Evolutionary conservation across 257 asterid genomes (phyloP), one percentile per base, ranked within the genome.

Genomic region (Ajuga chamaepitys): DNA sequence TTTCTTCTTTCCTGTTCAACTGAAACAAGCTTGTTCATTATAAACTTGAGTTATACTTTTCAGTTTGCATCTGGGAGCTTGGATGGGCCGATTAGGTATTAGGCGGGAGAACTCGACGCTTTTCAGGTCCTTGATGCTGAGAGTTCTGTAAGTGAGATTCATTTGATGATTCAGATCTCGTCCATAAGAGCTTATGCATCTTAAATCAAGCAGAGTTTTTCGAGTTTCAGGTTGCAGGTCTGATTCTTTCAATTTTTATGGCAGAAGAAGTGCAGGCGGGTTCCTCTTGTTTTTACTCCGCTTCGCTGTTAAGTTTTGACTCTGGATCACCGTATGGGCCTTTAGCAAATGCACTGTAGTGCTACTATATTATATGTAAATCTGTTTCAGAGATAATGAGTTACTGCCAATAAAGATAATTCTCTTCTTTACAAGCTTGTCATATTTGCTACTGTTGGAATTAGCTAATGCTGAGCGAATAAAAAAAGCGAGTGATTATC

Each of bases 21-120:
- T 10, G 11, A 40, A 46, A 46, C 26, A 41, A 42, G 34, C 28
- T 53, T 62, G 8, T 53, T 12, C 18, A 9, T 26, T 47, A 45
- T 14, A 46, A 51, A 50, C 53, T 3, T 20, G 70, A 42, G 32
- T 53, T 48, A 25, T 68, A 28, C 56, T 73, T 81, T 30, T 57
- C 88, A 91, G 95, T 92, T 92, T 77, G 98, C 97, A 64, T 85
- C 95, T 1, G 98, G 98, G 81, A 89, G 88, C 80, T 92, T 92
- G 95, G 96, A 89, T 75, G 97, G 98, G 46, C 98, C 97, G 40
- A 92, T 92, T 54, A 78, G 75, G 73, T 87, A 92, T 75, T 89
- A 85, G 81, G 56, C 53, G 35, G 56, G 62, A 18, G 35, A 58
- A 68, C 10, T 12, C 58, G 21, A 44, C 48, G 26, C 63, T 45